Conservation (phyloP, 495 filamentous ascomycete genomes). For the Talaromyces liani region DNA sequence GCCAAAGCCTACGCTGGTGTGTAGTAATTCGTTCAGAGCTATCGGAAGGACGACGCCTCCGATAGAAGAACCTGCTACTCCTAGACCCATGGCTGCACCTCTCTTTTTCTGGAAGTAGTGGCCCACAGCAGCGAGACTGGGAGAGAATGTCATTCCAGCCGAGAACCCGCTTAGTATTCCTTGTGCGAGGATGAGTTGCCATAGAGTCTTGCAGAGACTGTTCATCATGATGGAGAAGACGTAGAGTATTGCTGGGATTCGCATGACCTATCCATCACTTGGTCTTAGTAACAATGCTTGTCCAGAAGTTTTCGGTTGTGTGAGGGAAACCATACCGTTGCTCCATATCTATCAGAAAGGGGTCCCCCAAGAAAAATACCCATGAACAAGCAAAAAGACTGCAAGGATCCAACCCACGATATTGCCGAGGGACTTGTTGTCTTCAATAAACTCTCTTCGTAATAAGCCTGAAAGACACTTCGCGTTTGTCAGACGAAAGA, state of each 20-base stretch:
- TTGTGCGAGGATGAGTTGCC: constrained; percentile 56
- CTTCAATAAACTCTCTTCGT: constrained; percentile 39
- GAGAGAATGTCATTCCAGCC: constrained; percentile 38
- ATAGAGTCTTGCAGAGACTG: constrained; percentile 49
- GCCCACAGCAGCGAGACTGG: neutral
- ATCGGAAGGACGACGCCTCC: constrained; percentile 29
- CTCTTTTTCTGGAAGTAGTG: constrained; percentile 9
- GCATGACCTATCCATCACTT: constrained; percentile 19
- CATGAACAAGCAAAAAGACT: constrained; percentile 29
- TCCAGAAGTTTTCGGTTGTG: neutral
- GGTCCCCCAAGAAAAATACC: constrained; percentile 23
- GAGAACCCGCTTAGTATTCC: constrained; percentile 46
- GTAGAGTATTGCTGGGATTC: constrained; percentile 18
- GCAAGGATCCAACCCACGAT: constrained; percentile 54
- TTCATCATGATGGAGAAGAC: constrained; percentile 49
- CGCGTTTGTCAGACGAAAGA: neutral
- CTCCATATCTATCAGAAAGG: constrained; percentile 32
- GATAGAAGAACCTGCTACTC: constrained; percentile 35
- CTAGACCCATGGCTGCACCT: constrained; percentile 24
- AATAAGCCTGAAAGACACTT: constrained; percentile 55
- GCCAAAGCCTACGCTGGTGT: constrained; percentile 13
- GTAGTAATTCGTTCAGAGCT: constrained; percentile 25
- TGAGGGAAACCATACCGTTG: constrained; percentile 15
- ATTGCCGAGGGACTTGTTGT: constrained; percentile 38
- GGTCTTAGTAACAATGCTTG: neutral